Evolutionary conservation across 257 asterid genomes (phyloP), one percentile per base, ranked within the genome.

Genomic region (Penstemon newberryi): DNA sequence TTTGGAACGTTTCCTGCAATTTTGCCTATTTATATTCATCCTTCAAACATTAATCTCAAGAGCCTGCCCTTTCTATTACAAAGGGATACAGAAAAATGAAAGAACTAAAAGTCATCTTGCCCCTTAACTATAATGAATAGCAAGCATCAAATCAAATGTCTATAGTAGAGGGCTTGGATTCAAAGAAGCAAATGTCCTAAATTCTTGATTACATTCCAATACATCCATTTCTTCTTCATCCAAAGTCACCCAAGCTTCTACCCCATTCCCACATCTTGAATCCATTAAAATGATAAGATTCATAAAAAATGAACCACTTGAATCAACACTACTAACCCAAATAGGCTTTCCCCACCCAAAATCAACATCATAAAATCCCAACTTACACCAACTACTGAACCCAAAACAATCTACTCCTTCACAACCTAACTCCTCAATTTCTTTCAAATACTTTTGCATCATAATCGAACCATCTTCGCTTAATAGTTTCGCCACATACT

Each of bases 221-320:
- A 54, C 13, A 8, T 54, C 66, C 93, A 91, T 87, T 12, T 85
- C 91, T 69, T 70, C 77, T 59, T 87, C 81, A 79, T 84, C 96
- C 79, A 91, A 66, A 3, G 95, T 89, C 71, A 91, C 85, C 98
- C 98, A 89, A 3, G 98, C 98, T 81, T 91, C 98, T 0, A 91
- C 70, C 42, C 96, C 96, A 67, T 67, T 67, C 5, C 79, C 95
- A 76, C 75, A 59, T 70, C 55, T 84, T 6, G 79, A 83, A 25
- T 91, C 95, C 78, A 78, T 70, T 8, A 91, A 71, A 41, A 89
- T 43, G 1, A 77, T 63, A 44, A 89, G 83, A 51, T 91, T 91
- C 90, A 85, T 80, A 61, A 81, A 91, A 56, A 55, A 69, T 7
- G 82, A 56, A 57, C 81, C 80, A n/a, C 85, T 75, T 5, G 89